Percentiles rank a stretch among this genome's conserved stretches.
phyloP scores from a whole-genome alignment of 2,329 filamentous ascomycete species.

The Pseudogymnoascus pannorum region DNA sequence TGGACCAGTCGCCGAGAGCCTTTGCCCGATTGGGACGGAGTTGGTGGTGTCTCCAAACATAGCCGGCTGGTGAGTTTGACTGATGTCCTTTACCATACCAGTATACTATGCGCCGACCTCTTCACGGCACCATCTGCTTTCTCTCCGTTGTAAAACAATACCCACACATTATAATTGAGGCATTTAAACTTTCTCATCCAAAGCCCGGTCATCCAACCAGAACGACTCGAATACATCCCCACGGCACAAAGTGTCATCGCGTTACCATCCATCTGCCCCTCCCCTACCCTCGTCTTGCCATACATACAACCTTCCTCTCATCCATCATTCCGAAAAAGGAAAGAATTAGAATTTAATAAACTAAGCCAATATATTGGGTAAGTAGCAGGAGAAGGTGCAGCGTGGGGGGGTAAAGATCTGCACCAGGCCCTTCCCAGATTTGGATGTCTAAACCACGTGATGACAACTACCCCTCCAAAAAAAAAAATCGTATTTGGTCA shows the following conservation, averaged over 20 bases:
- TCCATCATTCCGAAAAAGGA: neutral
- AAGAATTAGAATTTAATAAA: neutral
- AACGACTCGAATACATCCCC: too few relatives aligned
- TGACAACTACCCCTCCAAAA: neutral
- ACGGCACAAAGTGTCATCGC: neutral
- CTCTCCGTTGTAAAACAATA: too few relatives aligned
- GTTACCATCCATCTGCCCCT: neutral
- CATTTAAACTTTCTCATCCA: neutral
- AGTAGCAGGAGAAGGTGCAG: slow-evolving; percentile 16
- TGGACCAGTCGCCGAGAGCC: too few relatives aligned
- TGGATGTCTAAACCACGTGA: neutral
- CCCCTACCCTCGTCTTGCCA: too few relatives aligned
- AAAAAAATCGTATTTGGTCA: neutral
- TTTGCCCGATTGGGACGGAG: neutral
- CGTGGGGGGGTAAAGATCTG: neutral
- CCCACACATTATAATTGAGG: neutral
- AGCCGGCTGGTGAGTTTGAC: neutral
- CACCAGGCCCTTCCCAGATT: neutral
- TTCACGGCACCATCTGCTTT: too few relatives aligned
- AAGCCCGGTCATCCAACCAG: too few relatives aligned
- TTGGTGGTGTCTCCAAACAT: neutral
- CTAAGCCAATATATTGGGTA: slow-evolving; percentile 11
- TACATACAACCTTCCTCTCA: neutral
- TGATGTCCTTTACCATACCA: neutral
- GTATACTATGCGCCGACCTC: too few relatives aligned